These are phyloP conservation scores for Azolla pinnata DNA, from an alignment of 75 land plant genomes.

Conservation along the genomic window DNA sequence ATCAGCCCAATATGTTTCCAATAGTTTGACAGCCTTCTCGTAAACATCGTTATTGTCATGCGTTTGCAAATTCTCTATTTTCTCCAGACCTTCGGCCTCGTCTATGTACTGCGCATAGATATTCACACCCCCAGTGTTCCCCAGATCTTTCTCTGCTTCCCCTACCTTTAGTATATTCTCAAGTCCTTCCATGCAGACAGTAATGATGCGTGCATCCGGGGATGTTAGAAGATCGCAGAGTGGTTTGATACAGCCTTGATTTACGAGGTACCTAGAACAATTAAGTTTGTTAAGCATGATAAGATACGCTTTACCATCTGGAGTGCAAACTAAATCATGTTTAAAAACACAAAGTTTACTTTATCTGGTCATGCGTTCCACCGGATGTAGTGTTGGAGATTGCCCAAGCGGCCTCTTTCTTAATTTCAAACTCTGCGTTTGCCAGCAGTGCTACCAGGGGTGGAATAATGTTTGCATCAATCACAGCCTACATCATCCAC, in stretches of 20 bases:
- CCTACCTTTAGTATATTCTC: conserved; percentile 19
- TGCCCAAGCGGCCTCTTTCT: conserved; percentile 26
- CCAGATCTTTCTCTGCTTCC: not conserved
- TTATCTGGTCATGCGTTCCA: conserved; percentile 20
- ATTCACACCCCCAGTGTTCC: conserved; percentile 33
- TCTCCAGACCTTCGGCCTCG: conserved; percentile 69
- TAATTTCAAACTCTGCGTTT: conserved; percentile 20
- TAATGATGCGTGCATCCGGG: conserved; percentile 11
- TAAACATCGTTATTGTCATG: conserved; percentile 67
- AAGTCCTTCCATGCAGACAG: conserved; percentile 15
- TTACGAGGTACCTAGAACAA: conserved; percentile 15
- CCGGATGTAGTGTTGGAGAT: conserved; percentile 14
- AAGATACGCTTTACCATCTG: not conserved
- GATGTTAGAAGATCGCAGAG: conserved; percentile 14
- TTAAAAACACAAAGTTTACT: not conserved
- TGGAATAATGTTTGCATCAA: conserved; percentile 23
- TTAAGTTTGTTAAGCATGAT: not conserved
- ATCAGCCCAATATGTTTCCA: conserved; percentile 68
- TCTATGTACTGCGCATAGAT: conserved; percentile 55
- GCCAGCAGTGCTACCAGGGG: conserved; percentile 13
- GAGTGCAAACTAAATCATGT: not conserved
- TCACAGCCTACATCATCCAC: conserved; percentile 13
- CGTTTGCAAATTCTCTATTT: conserved; percentile 63
- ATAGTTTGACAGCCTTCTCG: conserved; percentile 59
- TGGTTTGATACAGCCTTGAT: conserved; percentile 19